Evolutionary conservation across 169 alveolate genomes (phyloP), one percentile per base, ranked within the genome.

Genomic region (Plasmodium cynomolgi): DNA sequence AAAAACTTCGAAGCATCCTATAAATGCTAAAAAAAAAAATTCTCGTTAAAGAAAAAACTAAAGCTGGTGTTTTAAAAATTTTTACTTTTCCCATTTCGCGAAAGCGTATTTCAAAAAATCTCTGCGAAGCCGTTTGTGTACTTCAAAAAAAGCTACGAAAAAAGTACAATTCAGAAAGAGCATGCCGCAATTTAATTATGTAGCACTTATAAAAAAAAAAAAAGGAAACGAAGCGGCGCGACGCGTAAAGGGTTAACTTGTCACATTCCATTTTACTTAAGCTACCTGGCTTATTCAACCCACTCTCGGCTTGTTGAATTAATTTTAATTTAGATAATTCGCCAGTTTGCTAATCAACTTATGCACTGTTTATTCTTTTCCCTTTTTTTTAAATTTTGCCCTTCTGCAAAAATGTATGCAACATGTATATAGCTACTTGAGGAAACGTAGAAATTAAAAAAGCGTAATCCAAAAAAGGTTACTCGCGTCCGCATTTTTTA

Each of bases 331-430:
- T 23, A 68, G 41, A 8, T 68, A 68, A 68, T 68, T 68, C 31
- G 62, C 23, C 62, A 68, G 37, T 68, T 20, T 26, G 39, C 77
- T 68, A 26, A 68, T 23, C 4, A 23, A 23, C 17, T 68, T 68
- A 23, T 26, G 37, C 37, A 5, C 1, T 26, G 20, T 68, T 68
- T 20, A 26, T 68, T 41, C 20, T 39, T 37, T 20, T 41, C 33
- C 33, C 72, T 26, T 80, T 37, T 39, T 44, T 80, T 80, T 80
- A 80, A 80, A 80, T n/a, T 37, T 80, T 44, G 47, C 72, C 56
- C 31, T 80, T 80, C 37, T 80, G 84, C 71, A 41, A 41, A 41
- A 80, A 41, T 80, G 37, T 68, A 68, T 68, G 77, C 77, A 68
- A 23, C 77, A 68, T 68, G 77, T 23, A 68, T 23, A 68, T 68